Conservation (phyloP, 345 rosid genomes). For the Tarenaya hassleriana region DNA sequence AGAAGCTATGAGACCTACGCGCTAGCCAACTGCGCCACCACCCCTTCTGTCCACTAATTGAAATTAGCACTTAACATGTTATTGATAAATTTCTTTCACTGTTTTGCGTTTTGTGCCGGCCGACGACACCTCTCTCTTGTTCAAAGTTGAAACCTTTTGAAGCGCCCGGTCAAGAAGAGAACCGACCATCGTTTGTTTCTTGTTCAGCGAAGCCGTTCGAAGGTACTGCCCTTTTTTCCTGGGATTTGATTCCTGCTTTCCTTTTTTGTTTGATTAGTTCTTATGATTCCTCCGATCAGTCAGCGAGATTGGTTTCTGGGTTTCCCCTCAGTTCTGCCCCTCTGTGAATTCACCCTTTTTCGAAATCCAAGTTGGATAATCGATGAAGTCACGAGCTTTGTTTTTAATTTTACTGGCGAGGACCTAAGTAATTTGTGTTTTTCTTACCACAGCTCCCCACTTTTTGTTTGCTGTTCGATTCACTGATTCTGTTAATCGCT, state of each 20-base stretch:
- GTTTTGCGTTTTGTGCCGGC: too few species aligned
- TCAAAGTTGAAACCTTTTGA: background rate
- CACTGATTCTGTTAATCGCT: conserved; percentile 3
- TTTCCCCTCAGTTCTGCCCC: background rate
- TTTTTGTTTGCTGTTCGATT: too few species aligned
- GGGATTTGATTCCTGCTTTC: too few species aligned
- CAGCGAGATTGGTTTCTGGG: conserved; percentile 14
- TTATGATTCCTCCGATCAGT: conserved; percentile 3
- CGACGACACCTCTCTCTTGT: too few species aligned
- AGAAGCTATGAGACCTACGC: conserved; percentile 25
- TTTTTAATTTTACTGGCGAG: too few species aligned
- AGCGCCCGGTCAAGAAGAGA: conserved; percentile 18
- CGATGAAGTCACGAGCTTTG: conserved; percentile 9
- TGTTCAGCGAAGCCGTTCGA: conserved; percentile 15
- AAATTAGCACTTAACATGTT: too few species aligned
- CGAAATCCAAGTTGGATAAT: background rate
- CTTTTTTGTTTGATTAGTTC: background rate
- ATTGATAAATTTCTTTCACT: too few species aligned
- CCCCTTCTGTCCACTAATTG: too few species aligned
- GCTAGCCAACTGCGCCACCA: too few species aligned
- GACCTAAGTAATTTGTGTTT: too few species aligned
- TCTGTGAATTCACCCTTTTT: background rate
- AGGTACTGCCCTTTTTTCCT: conserved; percentile 22
- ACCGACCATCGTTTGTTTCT: background rate
- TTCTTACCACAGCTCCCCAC: too few species aligned